These are phyloP conservation scores for Candida verbasci DNA, from an alignment of 805 yeast species.

Conservation along the genomic window DNA sequence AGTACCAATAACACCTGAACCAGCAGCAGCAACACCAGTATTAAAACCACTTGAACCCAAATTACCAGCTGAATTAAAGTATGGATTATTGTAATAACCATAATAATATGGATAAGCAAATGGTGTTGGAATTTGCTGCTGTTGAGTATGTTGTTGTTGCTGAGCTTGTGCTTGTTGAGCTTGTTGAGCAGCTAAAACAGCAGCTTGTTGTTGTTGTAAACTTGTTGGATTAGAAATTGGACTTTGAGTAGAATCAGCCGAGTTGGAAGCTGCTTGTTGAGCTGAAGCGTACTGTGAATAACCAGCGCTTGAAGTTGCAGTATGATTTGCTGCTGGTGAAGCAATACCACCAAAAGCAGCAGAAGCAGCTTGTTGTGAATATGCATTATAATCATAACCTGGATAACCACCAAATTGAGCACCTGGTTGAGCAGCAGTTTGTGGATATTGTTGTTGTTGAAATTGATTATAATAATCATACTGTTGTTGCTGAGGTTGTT, in stretches of 20 bases:
- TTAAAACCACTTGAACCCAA: constrained; percentile 20
- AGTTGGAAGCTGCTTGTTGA: constrained; percentile 9
- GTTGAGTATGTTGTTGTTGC: constrained; percentile 16
- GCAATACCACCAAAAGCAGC: constrained; percentile 24
- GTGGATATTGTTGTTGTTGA: constrained; percentile 39
- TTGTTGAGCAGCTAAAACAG: constrained; percentile 8
- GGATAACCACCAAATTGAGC: constrained; percentile 41
- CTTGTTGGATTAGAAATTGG: constrained; percentile 24
- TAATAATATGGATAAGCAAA: constrained; percentile 39
- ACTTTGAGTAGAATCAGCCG: constrained; percentile 26
- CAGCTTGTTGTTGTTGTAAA: constrained; percentile 15
- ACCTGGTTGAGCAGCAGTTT: constrained; percentile 40
- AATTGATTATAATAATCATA: constrained; percentile 31
- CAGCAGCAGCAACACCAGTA: constrained; percentile 8
- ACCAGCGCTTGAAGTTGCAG: constrained; percentile 15
- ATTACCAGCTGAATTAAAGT: constrained; percentile 25
- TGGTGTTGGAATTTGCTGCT: constrained; percentile 32
- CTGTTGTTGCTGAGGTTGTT: constrained; percentile 18
- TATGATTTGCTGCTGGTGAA: constrained; percentile 24
- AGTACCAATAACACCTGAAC: constrained; percentile 10
- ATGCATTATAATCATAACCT: constrained; percentile 38
- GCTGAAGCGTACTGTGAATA: constrained; percentile 15
- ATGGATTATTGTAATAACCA: constrained; percentile 39
- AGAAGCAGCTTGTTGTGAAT: constrained; percentile 31
- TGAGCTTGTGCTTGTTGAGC: constrained; percentile 17